Conservation (phyloP, 148 eudicot genomes). For the Vaccinium darrowii region DNA sequence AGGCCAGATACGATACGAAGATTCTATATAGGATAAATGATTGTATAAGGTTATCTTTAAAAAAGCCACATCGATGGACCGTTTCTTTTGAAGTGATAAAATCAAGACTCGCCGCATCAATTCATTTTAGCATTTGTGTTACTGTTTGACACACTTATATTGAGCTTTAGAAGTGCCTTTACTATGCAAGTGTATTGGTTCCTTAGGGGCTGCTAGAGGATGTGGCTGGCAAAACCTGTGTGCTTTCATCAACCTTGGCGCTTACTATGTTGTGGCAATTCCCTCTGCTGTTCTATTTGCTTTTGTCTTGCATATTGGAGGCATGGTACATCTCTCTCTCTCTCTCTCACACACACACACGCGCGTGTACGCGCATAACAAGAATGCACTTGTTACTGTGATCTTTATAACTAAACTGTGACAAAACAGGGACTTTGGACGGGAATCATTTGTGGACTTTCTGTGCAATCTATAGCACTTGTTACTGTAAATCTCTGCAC, state of each 20-base stretch:
- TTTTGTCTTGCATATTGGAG: slow-evolving; percentile 53
- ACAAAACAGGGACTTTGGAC: slow-evolving; percentile 60
- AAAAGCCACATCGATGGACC: not conserved
- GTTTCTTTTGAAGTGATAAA: not conserved
- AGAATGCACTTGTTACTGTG: not conserved
- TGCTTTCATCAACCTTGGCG: slow-evolving; percentile 53
- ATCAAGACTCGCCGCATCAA: not conserved
- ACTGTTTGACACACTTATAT: not conserved
- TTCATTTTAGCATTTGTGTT: not conserved
- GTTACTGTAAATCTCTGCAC: slow-evolving; percentile 46
- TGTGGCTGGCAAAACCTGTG: slow-evolving; percentile 73
- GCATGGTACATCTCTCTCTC: slow-evolving; percentile 35
- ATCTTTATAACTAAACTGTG: not conserved
- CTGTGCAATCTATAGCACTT: slow-evolving; percentile 49
- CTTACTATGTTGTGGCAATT: slow-evolving; percentile 59
- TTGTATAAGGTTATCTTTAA: not conserved
- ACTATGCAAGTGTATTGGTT: not conserved
- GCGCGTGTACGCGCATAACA: no score
- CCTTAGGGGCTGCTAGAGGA: slow-evolving; percentile 69
- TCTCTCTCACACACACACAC: not conserved
- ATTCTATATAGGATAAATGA: not conserved
- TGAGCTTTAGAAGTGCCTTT: not conserved
- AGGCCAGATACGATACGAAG: not conserved
- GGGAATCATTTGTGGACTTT: slow-evolving; percentile 62
- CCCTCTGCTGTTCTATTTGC: slow-evolving; percentile 59